Percentiles rank a stretch among this genome's conserved stretches.
Conservation (phyloP, 164 flowering plant species). For the Akebia trifoliata region DNA sequence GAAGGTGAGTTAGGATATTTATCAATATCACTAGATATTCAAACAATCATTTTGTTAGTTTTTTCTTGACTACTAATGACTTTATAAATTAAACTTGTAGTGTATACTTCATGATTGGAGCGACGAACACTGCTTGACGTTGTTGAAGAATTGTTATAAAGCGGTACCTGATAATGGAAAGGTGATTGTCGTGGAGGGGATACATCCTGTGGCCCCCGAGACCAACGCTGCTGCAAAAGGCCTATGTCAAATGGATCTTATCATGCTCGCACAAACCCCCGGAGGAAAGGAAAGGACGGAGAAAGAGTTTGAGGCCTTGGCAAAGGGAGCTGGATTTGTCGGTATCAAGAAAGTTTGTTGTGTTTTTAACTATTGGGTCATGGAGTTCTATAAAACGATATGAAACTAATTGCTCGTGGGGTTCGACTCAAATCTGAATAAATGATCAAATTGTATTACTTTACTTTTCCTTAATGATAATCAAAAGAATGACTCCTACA, state of each 20-base stretch:
- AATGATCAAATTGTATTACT: no score
- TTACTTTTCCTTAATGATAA: no score
- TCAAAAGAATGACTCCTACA: no score
- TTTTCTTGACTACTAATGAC: no score
- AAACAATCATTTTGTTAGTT: no score
- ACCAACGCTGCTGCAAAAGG: neutral
- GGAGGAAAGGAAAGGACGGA: slow-evolving; percentile 24
- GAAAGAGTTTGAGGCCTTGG: slow-evolving; percentile 19
- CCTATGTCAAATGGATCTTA: neutral
- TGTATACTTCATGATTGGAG: slow-evolving; percentile 25
- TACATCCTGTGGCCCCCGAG: neutral
- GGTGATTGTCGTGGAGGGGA: slow-evolving; percentile 16
- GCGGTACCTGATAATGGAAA: slow-evolving; percentile 25
- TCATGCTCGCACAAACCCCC: slow-evolving; percentile 15
- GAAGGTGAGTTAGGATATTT: slow-evolving; percentile 23
- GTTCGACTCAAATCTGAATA: no score
- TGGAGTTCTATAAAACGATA: slow-evolving; percentile 16
- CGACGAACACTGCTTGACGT: slow-evolving; percentile 16
- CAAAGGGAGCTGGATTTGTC: slow-evolving; percentile 12
- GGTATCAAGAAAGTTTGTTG: slow-evolving; percentile 7
- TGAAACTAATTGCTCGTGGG: no score
- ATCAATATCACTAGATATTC: neutral
- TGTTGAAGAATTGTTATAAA: slow-evolving; percentile 23
- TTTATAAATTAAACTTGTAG: no score
- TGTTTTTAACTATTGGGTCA: slow-evolving; percentile 20